Base-by-base conservation (phyloP, 306 rosid genomes). In the Potentilla sterilis region DNA sequence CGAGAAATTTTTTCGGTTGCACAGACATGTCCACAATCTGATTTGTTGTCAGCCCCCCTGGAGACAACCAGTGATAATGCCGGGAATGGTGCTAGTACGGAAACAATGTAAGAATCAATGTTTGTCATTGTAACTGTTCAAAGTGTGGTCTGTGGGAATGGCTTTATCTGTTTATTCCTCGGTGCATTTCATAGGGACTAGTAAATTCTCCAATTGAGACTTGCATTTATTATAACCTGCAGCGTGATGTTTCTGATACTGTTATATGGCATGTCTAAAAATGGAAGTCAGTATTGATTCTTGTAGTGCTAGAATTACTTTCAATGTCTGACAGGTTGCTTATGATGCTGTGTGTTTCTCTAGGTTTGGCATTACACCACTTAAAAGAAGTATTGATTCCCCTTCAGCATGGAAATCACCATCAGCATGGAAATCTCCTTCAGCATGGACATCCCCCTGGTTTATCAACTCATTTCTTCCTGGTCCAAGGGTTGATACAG, bases 391-490 rank as follows among this genome's bases (percentile, higher is more conserved):
- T 87, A 79, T 92, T 0, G 99, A 95, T 75, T 95, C 99, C 48
- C 99, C 99, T 75, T 90, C 99, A 1, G 92, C 97, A 28, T 95
- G 99, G 99, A 95, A 85, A 81, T 95, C 99, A 21, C 99, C 99
- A 22, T 89, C 99, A 0, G 93, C 97, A 28, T 95, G 98, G 99
- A 95, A 87, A 78, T 95, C 98, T 48, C 98, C 98, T 77, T 90
- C 98, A 0, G 91, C 97, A 52, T 95, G 98, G 98, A 95, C 86
- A 81, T 95, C 98, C 19, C 99, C 99, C 18, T 89, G 97, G 99
- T 87, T 92, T 66, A 37, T 92, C 69, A 88, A 87, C 78, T 87
- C 99, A 9, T 88, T 92, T 73, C 48, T 92, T 69, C 77, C 93
- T 37, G 89, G 93, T 74, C 89, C 97, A 40, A 89, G 92, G 82